These are phyloP conservation scores for Colletotrichum lupini DNA, from an alignment of 2,329 filamentous ascomycete genomes.

Conservation along the genomic window DNA sequence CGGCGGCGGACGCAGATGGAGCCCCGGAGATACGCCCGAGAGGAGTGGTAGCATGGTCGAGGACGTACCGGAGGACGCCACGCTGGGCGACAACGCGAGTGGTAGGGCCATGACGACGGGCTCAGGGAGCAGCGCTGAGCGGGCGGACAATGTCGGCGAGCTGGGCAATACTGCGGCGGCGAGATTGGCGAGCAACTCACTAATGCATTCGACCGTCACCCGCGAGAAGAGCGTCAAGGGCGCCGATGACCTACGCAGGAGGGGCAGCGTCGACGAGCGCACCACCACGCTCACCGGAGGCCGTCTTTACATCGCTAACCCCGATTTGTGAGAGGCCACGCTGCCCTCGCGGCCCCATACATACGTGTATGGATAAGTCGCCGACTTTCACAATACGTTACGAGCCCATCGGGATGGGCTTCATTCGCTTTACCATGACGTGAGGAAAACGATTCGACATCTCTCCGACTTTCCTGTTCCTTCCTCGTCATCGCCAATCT, in stretches of 20 bases:
- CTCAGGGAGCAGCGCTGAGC: slow-evolving; percentile 68
- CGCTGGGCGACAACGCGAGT: slow-evolving; percentile 54
- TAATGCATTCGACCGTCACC: slow-evolving; percentile 66
- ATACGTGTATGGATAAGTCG: not conserved
- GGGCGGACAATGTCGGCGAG: slow-evolving; percentile 70
- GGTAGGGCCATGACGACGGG: slow-evolving; percentile 60
- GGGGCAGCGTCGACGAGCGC: slow-evolving; percentile 86
- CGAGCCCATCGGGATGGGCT: not conserved
- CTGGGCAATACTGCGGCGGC: slow-evolving; percentile 57
- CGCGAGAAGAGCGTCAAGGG: slow-evolving; percentile 75
- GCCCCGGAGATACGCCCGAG: slow-evolving; percentile 67
- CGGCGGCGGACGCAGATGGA: slow-evolving; percentile 60
- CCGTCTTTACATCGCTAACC: slow-evolving; percentile 87
- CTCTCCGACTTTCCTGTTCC: not conserved
- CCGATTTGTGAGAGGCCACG: slow-evolving; percentile 63
- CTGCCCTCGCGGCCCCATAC: not conserved
- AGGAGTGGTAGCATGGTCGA: slow-evolving; percentile 63
- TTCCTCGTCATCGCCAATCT: not conserved
- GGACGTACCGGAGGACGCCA: slow-evolving; percentile 43
- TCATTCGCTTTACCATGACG: not conserved
- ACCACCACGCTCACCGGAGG: slow-evolving; percentile 77
- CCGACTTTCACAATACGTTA: not conserved
- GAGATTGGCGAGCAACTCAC: slow-evolving; percentile 68
- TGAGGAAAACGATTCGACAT: not conserved
- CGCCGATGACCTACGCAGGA: slow-evolving; percentile 77